Evolutionary conservation across 805 yeast species (phyloP).

Genomic region (Candida ortonii): DNA sequence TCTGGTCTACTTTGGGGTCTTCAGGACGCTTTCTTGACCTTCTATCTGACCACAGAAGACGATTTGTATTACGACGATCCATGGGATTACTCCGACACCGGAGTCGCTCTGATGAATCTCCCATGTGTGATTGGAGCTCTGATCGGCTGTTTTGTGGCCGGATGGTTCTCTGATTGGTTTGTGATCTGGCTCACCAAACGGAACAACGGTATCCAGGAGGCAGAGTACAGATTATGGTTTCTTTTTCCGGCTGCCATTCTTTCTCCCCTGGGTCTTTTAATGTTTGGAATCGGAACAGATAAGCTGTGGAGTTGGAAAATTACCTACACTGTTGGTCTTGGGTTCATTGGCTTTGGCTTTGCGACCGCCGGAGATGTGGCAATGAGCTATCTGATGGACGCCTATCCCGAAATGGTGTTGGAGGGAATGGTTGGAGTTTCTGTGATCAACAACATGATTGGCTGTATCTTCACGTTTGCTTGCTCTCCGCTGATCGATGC

Average conservation of each 20-base stretch:
- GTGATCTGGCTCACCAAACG: slow-evolving; percentile 60
- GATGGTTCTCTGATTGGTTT: slow-evolving; percentile 55
- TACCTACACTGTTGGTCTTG: slow-evolving; percentile 55
- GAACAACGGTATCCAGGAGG: slow-evolving; percentile 60
- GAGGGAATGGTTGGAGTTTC: slow-evolving; percentile 72
- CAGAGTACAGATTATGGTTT: slow-evolving; percentile 62
- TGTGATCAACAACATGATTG: slow-evolving; percentile 61
- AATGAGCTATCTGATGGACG: slow-evolving; percentile 63
- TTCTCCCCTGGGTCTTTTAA: slow-evolving; percentile 59
- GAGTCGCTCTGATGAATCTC: slow-evolving; percentile 73
- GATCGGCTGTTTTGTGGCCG: slow-evolving; percentile 65
- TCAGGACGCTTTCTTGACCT: slow-evolving; percentile 73
- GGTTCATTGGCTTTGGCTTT: slow-evolving; percentile 64
- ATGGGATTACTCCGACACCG: slow-evolving; percentile 60
- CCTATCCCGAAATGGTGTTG: slow-evolving; percentile 65
- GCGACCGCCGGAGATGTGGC: slow-evolving; percentile 73
- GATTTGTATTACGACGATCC: slow-evolving; percentile 64
- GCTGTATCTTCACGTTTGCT: slow-evolving; percentile 63
- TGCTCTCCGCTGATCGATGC: slow-evolving; percentile 60
- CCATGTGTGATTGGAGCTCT: slow-evolving; percentile 67
- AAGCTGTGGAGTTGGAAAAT: slow-evolving; percentile 50
- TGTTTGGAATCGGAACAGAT: slow-evolving; percentile 67
- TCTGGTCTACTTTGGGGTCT: slow-evolving; percentile 79
- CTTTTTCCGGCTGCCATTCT: slow-evolving; percentile 52
- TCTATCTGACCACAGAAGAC: slow-evolving; percentile 72